Evolutionary conservation across 2,329 filamentous ascomycete species (phyloP).

Genomic region (Beauveria sp.): DNA sequence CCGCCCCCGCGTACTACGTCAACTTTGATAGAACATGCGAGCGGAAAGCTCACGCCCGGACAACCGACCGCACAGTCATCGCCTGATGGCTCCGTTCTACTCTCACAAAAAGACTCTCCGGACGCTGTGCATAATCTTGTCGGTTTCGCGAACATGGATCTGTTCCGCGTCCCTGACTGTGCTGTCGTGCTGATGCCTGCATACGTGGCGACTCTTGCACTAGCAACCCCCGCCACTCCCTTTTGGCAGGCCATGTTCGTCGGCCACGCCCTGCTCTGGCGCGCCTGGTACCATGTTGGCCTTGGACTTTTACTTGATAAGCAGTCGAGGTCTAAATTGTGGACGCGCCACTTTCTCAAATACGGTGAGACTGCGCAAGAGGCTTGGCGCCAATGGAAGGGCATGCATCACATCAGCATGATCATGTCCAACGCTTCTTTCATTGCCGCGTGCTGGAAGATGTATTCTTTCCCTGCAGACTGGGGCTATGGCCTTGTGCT

Average conservation of each 20-base stretch:
- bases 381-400: constrained; percentile 97
- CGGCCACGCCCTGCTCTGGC: constrained; percentile 71
- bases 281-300: constrained; percentile 85
- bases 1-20: constrained; percentile 63
- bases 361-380: constrained; percentile 85
- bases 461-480: constrained; percentile 80
- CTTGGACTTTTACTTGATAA: constrained; percentile 76
- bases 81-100: constrained; percentile 18
- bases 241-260: constrained; percentile 74
- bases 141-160: constrained; percentile 75
- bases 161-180: constrained; percentile 80
- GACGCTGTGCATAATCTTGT: constrained; percentile 74
- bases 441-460: constrained; percentile 88
- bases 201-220: constrained; percentile 66
- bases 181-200: constrained; percentile 68
- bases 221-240: constrained; percentile 69
- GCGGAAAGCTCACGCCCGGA: constrained; percentile 21
- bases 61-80: constrained; percentile 12
- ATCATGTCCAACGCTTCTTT: constrained; percentile 84
- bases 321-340: constrained; percentile 85
- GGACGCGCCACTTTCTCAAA: constrained; percentile 97
- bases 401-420: constrained; percentile 87
- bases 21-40: constrained; percentile 25
- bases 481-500: constrained; percentile 83
- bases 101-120: constrained; percentile 36